Conservation (phyloP, 768 basidiomycete species). For the Lentinus tigrinus region DNA sequence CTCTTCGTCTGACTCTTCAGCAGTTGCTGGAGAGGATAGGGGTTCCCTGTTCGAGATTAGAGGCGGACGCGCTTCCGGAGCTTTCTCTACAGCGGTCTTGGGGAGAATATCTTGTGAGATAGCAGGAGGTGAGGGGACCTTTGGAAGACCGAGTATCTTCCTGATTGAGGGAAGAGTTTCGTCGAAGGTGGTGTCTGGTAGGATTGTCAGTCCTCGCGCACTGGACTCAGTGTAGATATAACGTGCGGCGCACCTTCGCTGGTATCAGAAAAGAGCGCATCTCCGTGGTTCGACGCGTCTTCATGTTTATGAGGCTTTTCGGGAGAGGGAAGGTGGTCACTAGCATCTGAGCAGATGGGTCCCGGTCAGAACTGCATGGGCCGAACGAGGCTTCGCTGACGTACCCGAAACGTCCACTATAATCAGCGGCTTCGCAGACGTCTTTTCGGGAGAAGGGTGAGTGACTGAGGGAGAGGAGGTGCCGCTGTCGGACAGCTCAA, state of each 20-base stretch:
- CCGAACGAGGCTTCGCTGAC: not conserved
- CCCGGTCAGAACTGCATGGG: too few species aligned
- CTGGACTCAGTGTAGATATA: not conserved
- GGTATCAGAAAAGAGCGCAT: not conserved
- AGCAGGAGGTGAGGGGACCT: too few species aligned
- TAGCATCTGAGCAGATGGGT: too few species aligned
- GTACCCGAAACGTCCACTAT: conserved; percentile 8
- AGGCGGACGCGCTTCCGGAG: not conserved
- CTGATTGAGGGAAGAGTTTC: conserved; percentile 9
- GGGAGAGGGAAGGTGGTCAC: too few species aligned
- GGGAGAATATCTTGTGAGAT: too few species aligned
- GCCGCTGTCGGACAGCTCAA: conserved; percentile 18
- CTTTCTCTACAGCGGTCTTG: not conserved
- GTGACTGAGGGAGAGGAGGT: not conserved
- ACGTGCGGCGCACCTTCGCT: not conserved
- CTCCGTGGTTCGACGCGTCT: too few species aligned
- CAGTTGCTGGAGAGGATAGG: not conserved
- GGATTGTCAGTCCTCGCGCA: not conserved
- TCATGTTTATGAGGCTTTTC: too few species aligned
- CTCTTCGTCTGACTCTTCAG: conserved; percentile 26
- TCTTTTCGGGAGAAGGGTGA: not conserved
- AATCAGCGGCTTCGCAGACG: not conserved
- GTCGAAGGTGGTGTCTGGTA: conserved; percentile 5
- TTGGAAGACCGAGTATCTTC: not conserved
- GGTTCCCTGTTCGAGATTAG: not conserved